Conservation (phyloP, 2,329 filamentous ascomycete genomes). For the Trichothecium roseum region DNA sequence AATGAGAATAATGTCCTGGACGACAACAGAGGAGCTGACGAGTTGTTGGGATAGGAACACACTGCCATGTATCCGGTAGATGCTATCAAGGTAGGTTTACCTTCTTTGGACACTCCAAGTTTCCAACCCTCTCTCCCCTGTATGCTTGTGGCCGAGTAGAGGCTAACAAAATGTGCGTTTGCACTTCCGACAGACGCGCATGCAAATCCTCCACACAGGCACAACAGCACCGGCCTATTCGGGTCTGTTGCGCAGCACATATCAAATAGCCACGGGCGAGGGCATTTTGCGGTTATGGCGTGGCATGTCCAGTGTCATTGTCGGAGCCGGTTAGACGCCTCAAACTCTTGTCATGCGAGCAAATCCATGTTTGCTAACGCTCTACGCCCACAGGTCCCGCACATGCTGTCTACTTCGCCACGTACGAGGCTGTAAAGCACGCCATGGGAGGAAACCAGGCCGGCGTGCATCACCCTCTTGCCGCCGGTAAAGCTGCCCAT, state of each 20-base stretch:
- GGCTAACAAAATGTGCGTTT: not conserved
- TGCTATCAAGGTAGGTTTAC: constrained; percentile 70
- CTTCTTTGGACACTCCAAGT: constrained; percentile 1
- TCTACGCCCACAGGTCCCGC: constrained; percentile 60
- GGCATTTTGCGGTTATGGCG: constrained; percentile 89
- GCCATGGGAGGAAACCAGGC: constrained; percentile 84
- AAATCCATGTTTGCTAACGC: not conserved
- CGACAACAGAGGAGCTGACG: not conserved
- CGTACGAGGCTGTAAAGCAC: constrained; percentile 95
- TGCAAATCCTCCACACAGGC: constrained; percentile 88
- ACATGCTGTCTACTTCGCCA: constrained; percentile 96
- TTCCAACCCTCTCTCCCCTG: not conserved
- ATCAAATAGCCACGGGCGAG: constrained; percentile 83
- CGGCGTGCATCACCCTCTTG: constrained; percentile 82
- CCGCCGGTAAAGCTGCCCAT: constrained; percentile 55
- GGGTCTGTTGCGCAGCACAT: constrained; percentile 83
- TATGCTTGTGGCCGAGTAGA: not conserved
- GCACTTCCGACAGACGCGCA: constrained; percentile 70
- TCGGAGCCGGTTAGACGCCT: constrained; percentile 69
- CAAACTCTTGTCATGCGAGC: not conserved
- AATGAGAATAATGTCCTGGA: not conserved
- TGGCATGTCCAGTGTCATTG: constrained; percentile 90
- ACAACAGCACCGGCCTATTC: constrained; percentile 67
- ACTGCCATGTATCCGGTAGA: constrained; percentile 99
- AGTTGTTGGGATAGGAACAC: constrained; percentile 59